Evolutionary conservation across 2,329 filamentous ascomycete genomes (phyloP).

Genomic region (Aspergillus intermedius): DNA sequence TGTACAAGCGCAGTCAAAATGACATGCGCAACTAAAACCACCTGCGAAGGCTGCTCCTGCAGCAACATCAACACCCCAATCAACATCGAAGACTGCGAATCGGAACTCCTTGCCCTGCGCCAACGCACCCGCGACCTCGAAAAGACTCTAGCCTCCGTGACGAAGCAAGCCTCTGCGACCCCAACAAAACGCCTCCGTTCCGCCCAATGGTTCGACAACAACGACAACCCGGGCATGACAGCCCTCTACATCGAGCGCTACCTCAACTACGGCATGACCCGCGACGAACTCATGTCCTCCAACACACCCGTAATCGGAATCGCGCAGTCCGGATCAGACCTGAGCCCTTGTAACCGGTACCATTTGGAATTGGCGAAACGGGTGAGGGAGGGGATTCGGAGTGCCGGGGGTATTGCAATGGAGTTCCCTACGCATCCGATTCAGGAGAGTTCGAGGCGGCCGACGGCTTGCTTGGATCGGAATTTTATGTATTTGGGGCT

Average conservation of each 20-base stretch:
- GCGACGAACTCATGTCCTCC: constrained; percentile 44
- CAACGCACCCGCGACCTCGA: constrained; percentile 34
- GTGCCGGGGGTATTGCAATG: constrained; percentile 45
- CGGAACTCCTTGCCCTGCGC: constrained; percentile 33
- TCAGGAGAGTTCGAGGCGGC: constrained; percentile 43
- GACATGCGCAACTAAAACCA: constrained; percentile 9
- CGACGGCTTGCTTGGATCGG: constrained; percentile 46
- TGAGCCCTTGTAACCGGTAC: constrained; percentile 47
- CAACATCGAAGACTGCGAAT: constrained; percentile 37
- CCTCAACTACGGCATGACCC: constrained; percentile 46
- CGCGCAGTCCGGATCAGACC: constrained; percentile 47
- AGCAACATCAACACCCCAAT: constrained; percentile 13
- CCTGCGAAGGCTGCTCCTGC: constrained; percentile 31
- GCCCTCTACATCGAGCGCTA: constrained; percentile 47
- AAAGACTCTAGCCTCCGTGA: constrained; percentile 24
- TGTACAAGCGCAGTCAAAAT: background rate
- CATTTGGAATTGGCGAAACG: constrained; percentile 46
- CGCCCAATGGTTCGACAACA: constrained; percentile 41
- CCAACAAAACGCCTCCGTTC: constrained; percentile 31
- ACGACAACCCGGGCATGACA: constrained; percentile 39
- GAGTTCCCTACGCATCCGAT: constrained; percentile 50
- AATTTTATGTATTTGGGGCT: constrained; percentile 45
- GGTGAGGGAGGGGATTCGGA: constrained; percentile 46
- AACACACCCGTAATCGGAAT: constrained; percentile 47
- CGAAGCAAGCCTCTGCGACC: constrained; percentile 9